Base-by-base conservation (phyloP, 2,329 filamentous ascomycete genomes). In the Sphaerostilbella broomeana region DNA sequence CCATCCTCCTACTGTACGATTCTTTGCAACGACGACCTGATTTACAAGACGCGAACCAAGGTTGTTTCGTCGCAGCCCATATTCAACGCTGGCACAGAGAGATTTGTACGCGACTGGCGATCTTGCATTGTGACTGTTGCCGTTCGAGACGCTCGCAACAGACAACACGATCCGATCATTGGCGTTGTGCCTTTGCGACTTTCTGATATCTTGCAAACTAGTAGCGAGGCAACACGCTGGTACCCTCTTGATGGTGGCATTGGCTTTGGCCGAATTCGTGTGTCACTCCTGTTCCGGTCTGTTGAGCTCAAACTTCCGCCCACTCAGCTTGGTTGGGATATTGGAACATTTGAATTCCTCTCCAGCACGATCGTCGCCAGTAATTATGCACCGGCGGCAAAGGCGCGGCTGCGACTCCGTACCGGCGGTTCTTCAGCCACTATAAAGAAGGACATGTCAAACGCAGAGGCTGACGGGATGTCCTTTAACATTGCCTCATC, bases 201-300 rank as follows among this genome's bases (percentile, higher is more conserved):
- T 0, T 85, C 86, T 0, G 87, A 95, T 35, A 74, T 95, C n/a
- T 69, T 98, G 16, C 80, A 90, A 52, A 94, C 83, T 0, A 84
- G 80, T 49, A 94, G 87, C 30, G 87, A 97, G 59, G 68, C 81
- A 39, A 94, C 88, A 3, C 72, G 88, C 44, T 95, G 89, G 88
- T 97, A 95, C 58, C 90, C 92, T n/a, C 73, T 98, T 0, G 89
- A 95, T 55, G 92, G 90, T 16, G 92, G 92, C 9, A 81, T 97
- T 47, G 86, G 92, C 1, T 97, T 92, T 48, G 92, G 92, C 26
- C 83, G 90, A 6, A 75, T 94, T 44, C 82, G 89, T 27, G 84
- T 98, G 49, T 94, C 87, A 1, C 63, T 97, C 3, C 73, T 97
- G 3, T 95, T 95, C 75, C 81, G 90, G 19, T 89, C 86, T 19